Conservation (phyloP, 768 basidiomycete species). For the Lactarius deliciosus region DNA sequence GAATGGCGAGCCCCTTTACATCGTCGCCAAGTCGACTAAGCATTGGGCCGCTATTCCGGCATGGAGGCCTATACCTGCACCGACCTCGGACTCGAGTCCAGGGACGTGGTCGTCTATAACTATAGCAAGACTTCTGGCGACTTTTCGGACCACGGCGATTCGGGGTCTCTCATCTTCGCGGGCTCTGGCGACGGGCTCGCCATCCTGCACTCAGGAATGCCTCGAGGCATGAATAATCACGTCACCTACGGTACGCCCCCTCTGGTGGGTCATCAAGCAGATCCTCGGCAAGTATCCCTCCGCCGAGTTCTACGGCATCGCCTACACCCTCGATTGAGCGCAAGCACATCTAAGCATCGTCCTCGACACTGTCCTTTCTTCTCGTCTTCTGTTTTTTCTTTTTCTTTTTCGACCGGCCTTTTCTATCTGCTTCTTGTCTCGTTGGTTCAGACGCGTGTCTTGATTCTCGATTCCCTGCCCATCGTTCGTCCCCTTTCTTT, state of each 20-base stretch:
- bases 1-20: too few species aligned
- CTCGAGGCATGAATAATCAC: slow-evolving; percentile 28
- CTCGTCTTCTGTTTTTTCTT: slow-evolving; percentile 5
- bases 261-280: slow-evolving; percentile 32
- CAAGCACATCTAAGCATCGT: slow-evolving; percentile 7
- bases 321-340: slow-evolving; percentile 18
- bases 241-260: slow-evolving; percentile 34
- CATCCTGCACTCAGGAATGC: slow-evolving; percentile 32
- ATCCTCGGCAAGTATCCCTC: slow-evolving; percentile 31
- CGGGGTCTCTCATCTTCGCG: slow-evolving; percentile 41
- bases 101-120: slow-evolving; percentile 39
- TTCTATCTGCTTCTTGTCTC: slow-evolving; percentile 16
- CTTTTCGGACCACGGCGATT: slow-evolving; percentile 44
- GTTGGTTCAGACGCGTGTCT: slow-evolving; percentile 14
- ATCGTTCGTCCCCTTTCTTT: slow-evolving; percentile 15
- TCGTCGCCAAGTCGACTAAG: too few species aligned
- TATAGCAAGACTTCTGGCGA: slow-evolving; percentile 34
- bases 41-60: too few species aligned
- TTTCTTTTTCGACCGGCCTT: background rate
- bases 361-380: slow-evolving; percentile 14
- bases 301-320: slow-evolving; percentile 32
- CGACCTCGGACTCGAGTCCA: slow-evolving; percentile 33
- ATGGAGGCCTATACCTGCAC: slow-evolving; percentile 9
- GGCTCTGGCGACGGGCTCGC: slow-evolving; percentile 34
- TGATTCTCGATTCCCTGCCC: slow-evolving; percentile 9